Conservation (phyloP, 2,329 filamentous ascomycete genomes). For the Xylaria arbuscula region DNA sequence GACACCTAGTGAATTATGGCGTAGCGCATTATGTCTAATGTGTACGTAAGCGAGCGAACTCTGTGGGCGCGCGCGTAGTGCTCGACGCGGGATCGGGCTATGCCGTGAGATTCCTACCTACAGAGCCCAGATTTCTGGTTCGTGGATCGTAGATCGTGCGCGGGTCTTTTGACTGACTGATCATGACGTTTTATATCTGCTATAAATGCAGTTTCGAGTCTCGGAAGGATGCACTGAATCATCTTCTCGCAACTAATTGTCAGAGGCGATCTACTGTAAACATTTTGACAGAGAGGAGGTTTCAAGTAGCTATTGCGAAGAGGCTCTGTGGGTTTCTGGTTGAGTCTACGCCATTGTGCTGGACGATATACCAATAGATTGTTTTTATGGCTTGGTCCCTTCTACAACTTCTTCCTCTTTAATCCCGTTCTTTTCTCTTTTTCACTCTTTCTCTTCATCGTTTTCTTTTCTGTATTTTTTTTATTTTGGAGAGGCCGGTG, state of each 20-base stretch:
- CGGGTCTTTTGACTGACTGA: background rate
- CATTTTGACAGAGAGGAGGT: background rate
- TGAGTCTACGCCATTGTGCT: too few species aligned
- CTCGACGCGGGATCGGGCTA: background rate
- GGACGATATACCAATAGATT: too few species aligned
- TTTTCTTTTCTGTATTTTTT: too few species aligned
- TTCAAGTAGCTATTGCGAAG: background rate
- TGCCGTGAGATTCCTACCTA: conserved; percentile 7
- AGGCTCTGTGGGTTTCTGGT: too few species aligned
- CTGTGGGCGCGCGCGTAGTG: background rate
- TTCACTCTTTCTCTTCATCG: too few species aligned
- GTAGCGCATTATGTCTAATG: background rate
- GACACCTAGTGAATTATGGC: too few species aligned
- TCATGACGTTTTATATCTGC: background rate
- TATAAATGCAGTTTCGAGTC: background rate
- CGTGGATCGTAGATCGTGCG: background rate
- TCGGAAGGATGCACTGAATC: background rate
- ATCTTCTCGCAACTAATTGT: background rate
- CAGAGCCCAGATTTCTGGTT: background rate
- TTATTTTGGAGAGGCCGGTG: too few species aligned
- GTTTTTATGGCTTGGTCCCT: too few species aligned
- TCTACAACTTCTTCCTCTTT: too few species aligned
- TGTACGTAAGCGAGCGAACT: background rate
- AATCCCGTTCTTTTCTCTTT: too few species aligned
- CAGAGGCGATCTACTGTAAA: background rate